Percentiles rank a stretch among this genome's conserved stretches.
Conservation (phyloP, 2,329 filamentous ascomycete species). For the Amesomyces nigricolor region DNA sequence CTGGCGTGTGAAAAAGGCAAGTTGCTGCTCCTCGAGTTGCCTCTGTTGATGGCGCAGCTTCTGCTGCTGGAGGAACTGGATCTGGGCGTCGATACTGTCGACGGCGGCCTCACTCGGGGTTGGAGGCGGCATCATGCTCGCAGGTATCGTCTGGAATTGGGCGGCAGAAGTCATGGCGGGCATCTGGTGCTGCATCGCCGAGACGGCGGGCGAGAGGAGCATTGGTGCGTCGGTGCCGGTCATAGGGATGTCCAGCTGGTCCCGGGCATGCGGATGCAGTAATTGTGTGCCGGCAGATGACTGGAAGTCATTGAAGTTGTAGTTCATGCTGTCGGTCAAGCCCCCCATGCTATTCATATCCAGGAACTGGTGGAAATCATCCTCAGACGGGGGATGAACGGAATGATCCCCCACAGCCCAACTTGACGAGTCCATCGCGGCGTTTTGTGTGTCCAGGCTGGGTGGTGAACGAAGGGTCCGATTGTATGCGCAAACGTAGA, state of each 20-base stretch:
- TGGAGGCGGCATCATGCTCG: slow-evolving; percentile 42
- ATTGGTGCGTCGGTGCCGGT: slow-evolving; percentile 38
- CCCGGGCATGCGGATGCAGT: slow-evolving; percentile 35
- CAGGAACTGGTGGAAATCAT: slow-evolving; percentile 60
- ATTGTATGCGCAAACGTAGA: background rate
- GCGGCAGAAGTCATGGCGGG: slow-evolving; percentile 44
- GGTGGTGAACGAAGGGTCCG: background rate
- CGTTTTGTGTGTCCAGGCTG: background rate
- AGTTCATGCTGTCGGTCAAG: slow-evolving; percentile 50
- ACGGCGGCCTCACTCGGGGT: slow-evolving; percentile 48
- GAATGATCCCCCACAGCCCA: slow-evolving; percentile 55
- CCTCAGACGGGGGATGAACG: slow-evolving; percentile 46
- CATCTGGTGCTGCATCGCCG: slow-evolving; percentile 42
- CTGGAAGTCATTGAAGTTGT: slow-evolving; percentile 55
- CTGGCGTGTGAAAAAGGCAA: slow-evolving; percentile 47
- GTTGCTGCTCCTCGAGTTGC: slow-evolving; percentile 53
- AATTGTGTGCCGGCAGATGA: slow-evolving; percentile 35
- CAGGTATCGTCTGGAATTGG: slow-evolving; percentile 42
- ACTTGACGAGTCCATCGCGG: slow-evolving; percentile 48
- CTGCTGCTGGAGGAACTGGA: slow-evolving; percentile 60
- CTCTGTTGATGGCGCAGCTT: slow-evolving; percentile 56
- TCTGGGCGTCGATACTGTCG: slow-evolving; percentile 56
- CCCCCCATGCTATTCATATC: slow-evolving; percentile 53
- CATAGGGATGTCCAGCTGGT: slow-evolving; percentile 47
- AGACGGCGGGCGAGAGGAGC: slow-evolving; percentile 34